These are phyloP conservation scores for Triticum timopheevii DNA, from an alignment of 176 grass and related monocot genomes.

Conservation along the genomic window DNA sequence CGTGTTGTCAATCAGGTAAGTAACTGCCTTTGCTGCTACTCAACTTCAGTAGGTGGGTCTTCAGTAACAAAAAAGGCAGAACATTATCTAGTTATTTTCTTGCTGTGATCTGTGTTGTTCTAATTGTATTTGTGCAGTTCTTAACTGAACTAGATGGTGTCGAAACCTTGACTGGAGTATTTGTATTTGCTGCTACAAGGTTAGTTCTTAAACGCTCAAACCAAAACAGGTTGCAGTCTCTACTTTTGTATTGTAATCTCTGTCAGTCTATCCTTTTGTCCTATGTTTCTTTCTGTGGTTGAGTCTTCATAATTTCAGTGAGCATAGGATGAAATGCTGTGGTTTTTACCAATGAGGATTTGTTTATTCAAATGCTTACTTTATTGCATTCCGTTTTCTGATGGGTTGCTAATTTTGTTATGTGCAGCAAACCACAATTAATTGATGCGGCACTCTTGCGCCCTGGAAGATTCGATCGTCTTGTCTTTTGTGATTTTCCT, in stretches of 20 bases:
- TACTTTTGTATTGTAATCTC: background rate
- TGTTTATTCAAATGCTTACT: background rate
- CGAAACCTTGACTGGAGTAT: slow-evolving; percentile 87
- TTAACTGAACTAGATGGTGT: slow-evolving; percentile 96
- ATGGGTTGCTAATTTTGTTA: slow-evolving; percentile 16
- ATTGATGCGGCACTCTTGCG: slow-evolving; percentile 92
- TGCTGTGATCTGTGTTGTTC: slow-evolving; percentile 10
- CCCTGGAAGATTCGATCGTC: slow-evolving; percentile 92
- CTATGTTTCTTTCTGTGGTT: slow-evolving; percentile 1
- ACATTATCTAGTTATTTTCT: background rate
- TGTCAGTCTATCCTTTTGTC: slow-evolving; percentile 23
- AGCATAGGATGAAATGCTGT: background rate
- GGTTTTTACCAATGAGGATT: background rate
- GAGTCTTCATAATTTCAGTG: background rate
- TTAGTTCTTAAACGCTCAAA: slow-evolving; percentile 23
- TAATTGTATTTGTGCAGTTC: slow-evolving; percentile 62
- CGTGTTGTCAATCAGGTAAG: slow-evolving; percentile 98
- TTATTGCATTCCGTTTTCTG: slow-evolving; percentile 4
- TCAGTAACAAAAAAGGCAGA: background rate
- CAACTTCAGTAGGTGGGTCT: background rate
- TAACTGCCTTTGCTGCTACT: background rate
- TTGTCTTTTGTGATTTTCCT: slow-evolving; percentile 93
- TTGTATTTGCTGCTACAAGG: slow-evolving; percentile 98
- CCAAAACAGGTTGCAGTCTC: slow-evolving; percentile 12
- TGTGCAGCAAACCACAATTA: slow-evolving; percentile 77